A percentile compares a stretch with the other conserved stretches of the same genome.
Conservation (phyloP, 768 basidiomycete species). For the Dictyophora rubrovolvata region DNA sequence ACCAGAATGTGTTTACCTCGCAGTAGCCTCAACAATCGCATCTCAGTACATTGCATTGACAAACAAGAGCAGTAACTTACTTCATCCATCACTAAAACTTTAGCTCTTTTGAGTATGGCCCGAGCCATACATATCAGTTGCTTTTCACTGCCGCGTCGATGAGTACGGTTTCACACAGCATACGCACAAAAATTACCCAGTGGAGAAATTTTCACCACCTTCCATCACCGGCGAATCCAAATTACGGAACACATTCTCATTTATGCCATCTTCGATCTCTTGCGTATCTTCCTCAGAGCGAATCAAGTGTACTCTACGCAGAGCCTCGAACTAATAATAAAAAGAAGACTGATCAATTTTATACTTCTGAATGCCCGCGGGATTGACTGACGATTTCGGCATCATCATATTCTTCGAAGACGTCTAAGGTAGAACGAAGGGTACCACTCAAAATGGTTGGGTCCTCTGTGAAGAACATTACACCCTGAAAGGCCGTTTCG, state of each 20-base stretch:
- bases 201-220: conserved; percentile 85
- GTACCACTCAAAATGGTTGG: conserved; percentile 82
- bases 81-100: conserved; percentile 79
- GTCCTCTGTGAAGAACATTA: conserved; percentile 47
- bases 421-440: conserved; percentile 69
- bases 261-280: conserved; percentile 40
- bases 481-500: neutral
- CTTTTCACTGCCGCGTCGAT: conserved; percentile 43
- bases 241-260: conserved; percentile 67
- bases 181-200: conserved; percentile 40
- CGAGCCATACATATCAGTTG: conserved; percentile 86
- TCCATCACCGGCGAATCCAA: conserved; percentile 69
- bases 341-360: neutral
- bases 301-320: conserved; percentile 77
- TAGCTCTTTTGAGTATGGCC: conserved; percentile 71
- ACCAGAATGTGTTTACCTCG: conserved; percentile 31
- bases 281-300: conserved; percentile 40
- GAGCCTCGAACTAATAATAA: conserved; percentile 57
- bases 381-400: conserved; percentile 54
- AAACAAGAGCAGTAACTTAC: conserved; percentile 24
- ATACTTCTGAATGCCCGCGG: neutral
- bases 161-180: conserved; percentile 10
- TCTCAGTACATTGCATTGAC: neutral
- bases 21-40: conserved; percentile 42
- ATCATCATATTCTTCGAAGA: conserved; percentile 81